phyloP scores from a whole-genome alignment of 805 yeast species.

The Helenozyma rhizophorensis region DNA sequence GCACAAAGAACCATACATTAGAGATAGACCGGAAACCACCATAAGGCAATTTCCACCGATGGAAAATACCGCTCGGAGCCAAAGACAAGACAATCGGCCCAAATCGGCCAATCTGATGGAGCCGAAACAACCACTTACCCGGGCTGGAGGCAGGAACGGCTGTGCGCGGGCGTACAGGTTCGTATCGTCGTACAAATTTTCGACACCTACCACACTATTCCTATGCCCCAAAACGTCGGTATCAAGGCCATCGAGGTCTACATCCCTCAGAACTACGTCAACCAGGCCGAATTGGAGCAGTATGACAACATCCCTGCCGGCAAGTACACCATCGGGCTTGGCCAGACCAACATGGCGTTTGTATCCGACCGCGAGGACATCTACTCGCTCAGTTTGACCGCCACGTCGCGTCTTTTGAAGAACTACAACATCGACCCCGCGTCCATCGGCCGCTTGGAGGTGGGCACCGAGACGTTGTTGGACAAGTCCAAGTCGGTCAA shows the following conservation, averaged over 20 bases:
- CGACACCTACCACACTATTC: too few relatives aligned
- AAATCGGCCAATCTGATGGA: too few relatives aligned
- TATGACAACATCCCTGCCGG: constrained; percentile 87
- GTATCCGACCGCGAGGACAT: constrained; percentile 97
- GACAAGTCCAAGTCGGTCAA: constrained; percentile 97
- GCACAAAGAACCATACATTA: too few relatives aligned
- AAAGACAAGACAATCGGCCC: too few relatives aligned
- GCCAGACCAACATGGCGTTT: constrained; percentile 97
- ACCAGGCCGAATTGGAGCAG: constrained; percentile 82
- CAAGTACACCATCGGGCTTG: constrained; percentile 96
- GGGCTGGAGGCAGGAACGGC: too few relatives aligned
- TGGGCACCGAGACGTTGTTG: constrained; percentile 94
- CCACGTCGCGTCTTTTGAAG: constrained; percentile 64
- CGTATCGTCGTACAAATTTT: too few relatives aligned
- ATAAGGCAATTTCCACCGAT: too few relatives aligned
- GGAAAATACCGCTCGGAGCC: too few relatives aligned
- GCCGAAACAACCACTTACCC: too few relatives aligned
- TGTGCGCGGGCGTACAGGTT: too few relatives aligned
- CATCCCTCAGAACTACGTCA: constrained; percentile 77
- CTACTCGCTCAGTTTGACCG: constrained; percentile 93
- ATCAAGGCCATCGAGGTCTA: constrained; percentile 94
- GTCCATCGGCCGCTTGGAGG: constrained; percentile 90
- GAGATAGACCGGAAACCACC: too few relatives aligned
- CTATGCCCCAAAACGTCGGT: constrained; percentile 88
- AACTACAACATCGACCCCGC: constrained; percentile 80